Conservation (phyloP, 257 asterid genomes). For the Petunia axillaris region DNA sequence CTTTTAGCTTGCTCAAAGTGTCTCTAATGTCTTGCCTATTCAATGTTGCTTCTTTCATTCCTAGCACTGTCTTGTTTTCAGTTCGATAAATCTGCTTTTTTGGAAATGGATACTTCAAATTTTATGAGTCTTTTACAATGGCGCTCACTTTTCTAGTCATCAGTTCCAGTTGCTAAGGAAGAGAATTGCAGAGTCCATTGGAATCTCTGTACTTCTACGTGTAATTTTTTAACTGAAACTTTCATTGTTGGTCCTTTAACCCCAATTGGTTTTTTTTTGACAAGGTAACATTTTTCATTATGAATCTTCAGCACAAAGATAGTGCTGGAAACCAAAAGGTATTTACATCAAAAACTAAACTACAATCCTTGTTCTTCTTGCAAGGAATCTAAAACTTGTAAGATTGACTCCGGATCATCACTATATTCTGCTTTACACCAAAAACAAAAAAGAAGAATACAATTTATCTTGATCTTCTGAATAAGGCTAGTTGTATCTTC, state of each 20-base stretch:
- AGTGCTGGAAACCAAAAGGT: too few relatives aligned
- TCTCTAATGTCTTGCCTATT: not conserved
- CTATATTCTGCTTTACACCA: too few relatives aligned
- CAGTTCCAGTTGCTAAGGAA: constrained; percentile 9
- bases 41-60: too few relatives aligned
- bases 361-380: too few relatives aligned
- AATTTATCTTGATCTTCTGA: too few relatives aligned
- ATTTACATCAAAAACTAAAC: too few relatives aligned
- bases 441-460: too few relatives aligned
- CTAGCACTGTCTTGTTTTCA: not conserved
- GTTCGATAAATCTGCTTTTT: not conserved
- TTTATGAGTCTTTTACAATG: not conserved
- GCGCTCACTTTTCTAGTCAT: not conserved
- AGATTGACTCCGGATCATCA: too few relatives aligned
- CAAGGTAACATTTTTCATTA: too few relatives aligned
- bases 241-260: not conserved
- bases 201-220: not conserved
- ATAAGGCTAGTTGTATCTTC: too few relatives aligned
- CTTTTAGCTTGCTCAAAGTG: not conserved
- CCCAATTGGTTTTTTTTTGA: not conserved
- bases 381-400: too few relatives aligned
- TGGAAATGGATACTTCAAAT: not conserved
- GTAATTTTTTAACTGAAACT: not conserved
- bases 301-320: too few relatives aligned
- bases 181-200: not conserved